phyloP scores from a whole-genome alignment of 2,329 filamentous ascomycete genomes.

The Stagonosporopsis rhizophila region DNA sequence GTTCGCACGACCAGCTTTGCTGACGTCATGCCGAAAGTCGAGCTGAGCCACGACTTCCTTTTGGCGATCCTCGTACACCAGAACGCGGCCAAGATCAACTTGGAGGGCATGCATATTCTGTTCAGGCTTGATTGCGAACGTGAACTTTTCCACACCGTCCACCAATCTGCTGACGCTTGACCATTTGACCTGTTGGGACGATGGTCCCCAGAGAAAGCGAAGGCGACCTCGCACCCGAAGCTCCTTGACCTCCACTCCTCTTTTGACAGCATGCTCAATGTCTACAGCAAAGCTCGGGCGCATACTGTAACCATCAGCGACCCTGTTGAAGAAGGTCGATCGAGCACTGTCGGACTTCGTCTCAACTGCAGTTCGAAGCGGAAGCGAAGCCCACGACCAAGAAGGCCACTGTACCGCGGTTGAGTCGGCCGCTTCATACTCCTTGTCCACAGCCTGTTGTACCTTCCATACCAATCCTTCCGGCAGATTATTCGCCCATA shows the following conservation, averaged over 20 bases:
- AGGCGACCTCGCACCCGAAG: background rate
- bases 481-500: background rate
- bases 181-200: background rate
- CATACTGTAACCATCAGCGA: background rate
- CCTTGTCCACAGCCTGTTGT: background rate
- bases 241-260: background rate
- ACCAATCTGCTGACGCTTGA: background rate
- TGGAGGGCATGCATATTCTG: background rate
- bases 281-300: background rate
- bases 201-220: background rate
- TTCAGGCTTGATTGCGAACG: background rate
- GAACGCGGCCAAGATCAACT: background rate
- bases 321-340: background rate
- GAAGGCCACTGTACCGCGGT: background rate
- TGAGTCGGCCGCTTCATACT: background rate
- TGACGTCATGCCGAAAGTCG: background rate
- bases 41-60: background rate
- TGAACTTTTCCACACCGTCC: background rate
- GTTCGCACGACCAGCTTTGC: background rate
- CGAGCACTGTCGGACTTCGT: background rate
- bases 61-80: background rate
- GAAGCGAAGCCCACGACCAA: background rate
- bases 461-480: background rate
- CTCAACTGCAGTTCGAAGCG: background rate
- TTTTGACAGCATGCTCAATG: background rate